Base-by-base conservation (phyloP, 108 stramenopile genomes). In the Conticribra guillardii region DNA sequence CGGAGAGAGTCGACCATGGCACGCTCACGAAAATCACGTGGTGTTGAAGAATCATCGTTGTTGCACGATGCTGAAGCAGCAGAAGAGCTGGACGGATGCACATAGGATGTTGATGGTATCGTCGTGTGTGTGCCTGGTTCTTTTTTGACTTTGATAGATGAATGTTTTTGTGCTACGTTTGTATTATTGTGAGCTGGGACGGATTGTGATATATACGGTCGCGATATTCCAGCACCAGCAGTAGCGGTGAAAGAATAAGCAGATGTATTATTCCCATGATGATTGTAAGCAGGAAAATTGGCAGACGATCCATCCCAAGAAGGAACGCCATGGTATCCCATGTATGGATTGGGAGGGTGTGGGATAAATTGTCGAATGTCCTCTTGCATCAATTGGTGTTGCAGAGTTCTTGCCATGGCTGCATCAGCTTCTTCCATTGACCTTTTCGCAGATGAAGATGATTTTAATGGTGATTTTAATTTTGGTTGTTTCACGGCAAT, bases 11-110 rank as follows among this genome's bases (percentile, higher is more conserved):
- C 49, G 1, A 76, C 51, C 51, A 75, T 69, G 22, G 44, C 24
- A n/a, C 31, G 32, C 60, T 83, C 82, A 16, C 54, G 65, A 50
- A 46, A 53, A 48, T 83, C 73, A 34, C 57, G 54, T n/a, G 82
- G 79, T 44, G 45, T 28, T 19, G 55, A 17, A 1, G 73, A 48
- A 53, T 79, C 66, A 46, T 69, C 67, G 3, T 59, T 64, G 1
- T 51, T 51, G 50, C n/a, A n/a, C n/a, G n/a, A n/a, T n/a, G n/a
- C n/a, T n/a, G 37, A 54, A 52, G 23, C 16, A 4, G 49, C 23
- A 54, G 69, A 48, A 23, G 18, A 21, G 27, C 16, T n/a, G 31
- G 46, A 47, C 34, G 44, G 46, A 17, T 50, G 18, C 11, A 51
- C 28, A 27, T 30, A 34, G 28, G 4, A 59, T 15, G 57, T 30